phyloP scores from a whole-genome alignment of 176 grass and related monocot species.

The Triticum dicoccoides region DNA sequence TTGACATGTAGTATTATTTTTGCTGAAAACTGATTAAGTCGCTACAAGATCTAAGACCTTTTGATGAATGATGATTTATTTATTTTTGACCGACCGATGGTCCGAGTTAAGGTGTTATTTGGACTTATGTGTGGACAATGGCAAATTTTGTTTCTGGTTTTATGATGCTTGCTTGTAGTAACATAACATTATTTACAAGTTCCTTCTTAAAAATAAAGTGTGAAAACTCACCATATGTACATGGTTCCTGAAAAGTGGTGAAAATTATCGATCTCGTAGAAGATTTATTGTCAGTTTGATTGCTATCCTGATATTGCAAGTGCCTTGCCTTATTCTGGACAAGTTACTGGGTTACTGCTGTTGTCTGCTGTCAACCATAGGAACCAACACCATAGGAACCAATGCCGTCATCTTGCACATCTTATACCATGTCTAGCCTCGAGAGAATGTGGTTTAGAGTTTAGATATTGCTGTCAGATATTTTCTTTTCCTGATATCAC shows the following conservation, averaged over 20 bases:
- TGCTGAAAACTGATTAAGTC: neutral
- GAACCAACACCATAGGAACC: neutral
- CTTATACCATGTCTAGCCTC: neutral
- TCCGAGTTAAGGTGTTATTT: neutral
- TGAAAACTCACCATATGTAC: neutral
- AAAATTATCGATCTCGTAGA: neutral
- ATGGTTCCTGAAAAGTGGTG: neutral
- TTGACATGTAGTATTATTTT: neutral
- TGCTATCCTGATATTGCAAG: neutral
- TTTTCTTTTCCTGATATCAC: neutral
- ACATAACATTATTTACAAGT: neutral
- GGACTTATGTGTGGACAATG: neutral
- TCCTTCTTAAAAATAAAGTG: too few species aligned
- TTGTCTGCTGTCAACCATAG: neutral
- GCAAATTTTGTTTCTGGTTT: neutral
- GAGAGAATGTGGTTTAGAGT: neutral
- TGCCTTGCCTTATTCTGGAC: neutral
- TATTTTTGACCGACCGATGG: too few species aligned
- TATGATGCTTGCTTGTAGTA: neutral
- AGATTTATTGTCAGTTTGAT: neutral
- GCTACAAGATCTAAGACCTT: slow-evolving; percentile 1
- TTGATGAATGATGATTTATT: slow-evolving; percentile 22
- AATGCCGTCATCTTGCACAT: neutral
- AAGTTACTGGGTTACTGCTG: neutral
- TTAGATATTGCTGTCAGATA: neutral